phyloP scores from a whole-genome alignment of 768 basidiomycete species.

The Mrakia gelida region DNA sequence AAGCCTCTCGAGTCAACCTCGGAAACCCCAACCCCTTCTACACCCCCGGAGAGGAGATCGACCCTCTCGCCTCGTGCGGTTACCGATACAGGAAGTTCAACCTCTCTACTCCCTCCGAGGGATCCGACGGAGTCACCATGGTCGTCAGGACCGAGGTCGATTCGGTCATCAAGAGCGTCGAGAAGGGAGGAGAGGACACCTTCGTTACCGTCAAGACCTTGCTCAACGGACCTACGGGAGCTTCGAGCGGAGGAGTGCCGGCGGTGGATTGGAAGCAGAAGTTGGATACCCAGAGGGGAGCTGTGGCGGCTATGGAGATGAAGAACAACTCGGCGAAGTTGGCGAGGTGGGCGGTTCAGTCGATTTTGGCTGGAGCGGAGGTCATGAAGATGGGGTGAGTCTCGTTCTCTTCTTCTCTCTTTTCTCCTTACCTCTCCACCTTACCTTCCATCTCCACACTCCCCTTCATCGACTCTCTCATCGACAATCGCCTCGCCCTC shows the following conservation, averaged over 20 bases:
- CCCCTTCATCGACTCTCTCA: not conserved
- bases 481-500: not conserved
- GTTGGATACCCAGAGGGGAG: slow-evolving; percentile 90
- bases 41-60: slow-evolving; percentile 74
- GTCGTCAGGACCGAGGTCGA: slow-evolving; percentile 96
- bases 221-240: slow-evolving; percentile 56
- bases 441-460: slow-evolving; percentile 18
- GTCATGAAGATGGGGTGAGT: slow-evolving; percentile 93
- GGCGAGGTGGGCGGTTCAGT: slow-evolving; percentile 95
- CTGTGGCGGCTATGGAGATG: slow-evolving; percentile 98
- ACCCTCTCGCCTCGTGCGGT: slow-evolving; percentile 90
- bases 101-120: slow-evolving; percentile 48
- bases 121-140: slow-evolving; percentile 67
- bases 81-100: slow-evolving; percentile 96
- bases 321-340: slow-evolving; percentile 99
- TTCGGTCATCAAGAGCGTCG: slow-evolving; percentile 59
- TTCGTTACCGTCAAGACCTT: slow-evolving; percentile 82
- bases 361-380: slow-evolving; percentile 89
- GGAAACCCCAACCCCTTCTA: slow-evolving; percentile 89
- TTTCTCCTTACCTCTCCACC: not conserved
- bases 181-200: slow-evolving; percentile 52
- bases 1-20: slow-evolving; percentile 65
- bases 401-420: no score
- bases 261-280: slow-evolving; percentile 99
- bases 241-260: slow-evolving; percentile 10